Conservation (phyloP, 768 basidiomycete species). For the Jaapia argillacea region DNA sequence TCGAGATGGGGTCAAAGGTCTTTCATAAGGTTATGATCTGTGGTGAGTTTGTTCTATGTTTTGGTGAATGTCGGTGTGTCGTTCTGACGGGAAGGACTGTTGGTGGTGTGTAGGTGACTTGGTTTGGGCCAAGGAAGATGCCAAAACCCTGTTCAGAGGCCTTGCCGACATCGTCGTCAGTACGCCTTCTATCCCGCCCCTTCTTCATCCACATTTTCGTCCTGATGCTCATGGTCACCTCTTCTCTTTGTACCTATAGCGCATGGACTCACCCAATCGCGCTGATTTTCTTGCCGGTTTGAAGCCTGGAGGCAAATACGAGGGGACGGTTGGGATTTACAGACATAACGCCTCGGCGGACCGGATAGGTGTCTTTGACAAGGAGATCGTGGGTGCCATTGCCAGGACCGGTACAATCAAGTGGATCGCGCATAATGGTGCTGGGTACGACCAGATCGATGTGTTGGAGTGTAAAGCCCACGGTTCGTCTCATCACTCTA, state of each 20-base stretch:
- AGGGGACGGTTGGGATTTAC: slow-evolving; percentile 66
- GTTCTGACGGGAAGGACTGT: too few species aligned
- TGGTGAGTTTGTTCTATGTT: too few species aligned
- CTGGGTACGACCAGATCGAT: slow-evolving; percentile 87
- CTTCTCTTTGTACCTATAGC: slow-evolving; percentile 18
- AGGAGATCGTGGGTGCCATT: slow-evolving; percentile 61
- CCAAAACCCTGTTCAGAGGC: slow-evolving; percentile 48
- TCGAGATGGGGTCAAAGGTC: too few species aligned
- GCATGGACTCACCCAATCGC: slow-evolving; percentile 49
- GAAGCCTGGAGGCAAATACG: slow-evolving; percentile 61
- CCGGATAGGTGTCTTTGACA: slow-evolving; percentile 70
- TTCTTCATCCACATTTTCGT: neutral
- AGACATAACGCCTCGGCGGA: slow-evolving; percentile 59
- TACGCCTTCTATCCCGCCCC: slow-evolving; percentile 9
- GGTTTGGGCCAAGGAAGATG: slow-evolving; percentile 75
- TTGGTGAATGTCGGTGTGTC: too few species aligned
- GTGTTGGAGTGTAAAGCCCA: slow-evolving; percentile 60
- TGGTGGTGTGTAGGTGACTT: slow-evolving; percentile 62
- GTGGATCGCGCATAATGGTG: slow-evolving; percentile 90
- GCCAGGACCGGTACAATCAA: slow-evolving; percentile 58
- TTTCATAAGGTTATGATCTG: too few species aligned
- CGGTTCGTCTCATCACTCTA: slow-evolving; percentile 29
- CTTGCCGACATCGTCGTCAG: slow-evolving; percentile 74
- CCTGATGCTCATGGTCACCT: neutral
- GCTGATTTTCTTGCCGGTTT: slow-evolving; percentile 61